A percentile compares a stretch with the other conserved stretches of the same genome.
Evolutionary conservation across 2,329 filamentous ascomycete species (phyloP).

Genomic region (Calonectria naviculata): DNA sequence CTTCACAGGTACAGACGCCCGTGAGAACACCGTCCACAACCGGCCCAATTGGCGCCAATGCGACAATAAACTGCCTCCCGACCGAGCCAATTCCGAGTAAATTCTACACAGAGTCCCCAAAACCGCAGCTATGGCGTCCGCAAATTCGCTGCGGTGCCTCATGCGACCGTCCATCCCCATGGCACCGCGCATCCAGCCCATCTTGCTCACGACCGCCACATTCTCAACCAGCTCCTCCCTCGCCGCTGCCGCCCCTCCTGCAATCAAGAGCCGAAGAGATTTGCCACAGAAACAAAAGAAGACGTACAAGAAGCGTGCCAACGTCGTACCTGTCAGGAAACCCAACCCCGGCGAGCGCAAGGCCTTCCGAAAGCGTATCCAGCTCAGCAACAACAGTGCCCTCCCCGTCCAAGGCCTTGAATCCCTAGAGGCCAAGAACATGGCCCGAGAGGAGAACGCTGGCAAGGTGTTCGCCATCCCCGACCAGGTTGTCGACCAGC

Average conservation of each 20-base stretch:
- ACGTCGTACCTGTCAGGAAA: conserved; percentile 60
- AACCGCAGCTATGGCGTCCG: conserved; percentile 50
- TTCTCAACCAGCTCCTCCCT: conserved; percentile 51
- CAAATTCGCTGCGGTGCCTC: conserved; percentile 56
- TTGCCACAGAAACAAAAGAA: conserved; percentile 53
- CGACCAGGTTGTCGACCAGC: conserved; percentile 77
- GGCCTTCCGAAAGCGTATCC: conserved; percentile 86
- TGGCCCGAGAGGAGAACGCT: conserved; percentile 64
- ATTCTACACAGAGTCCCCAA: not conserved
- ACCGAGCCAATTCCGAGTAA: conserved; percentile 16
- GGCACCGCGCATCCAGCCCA: conserved; percentile 47
- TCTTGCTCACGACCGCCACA: conserved; percentile 48
- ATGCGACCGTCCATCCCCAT: conserved; percentile 47
- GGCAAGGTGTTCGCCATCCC: conserved; percentile 79
- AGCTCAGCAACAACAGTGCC: conserved; percentile 95
- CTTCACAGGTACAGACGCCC: conserved; percentile 38
- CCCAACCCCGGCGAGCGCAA: conserved; percentile 85
- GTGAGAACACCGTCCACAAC: conserved; percentile 35
- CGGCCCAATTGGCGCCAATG: conserved; percentile 45
- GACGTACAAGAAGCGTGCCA: conserved; percentile 64
- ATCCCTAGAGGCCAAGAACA: conserved; percentile 66
- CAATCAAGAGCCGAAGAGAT: conserved; percentile 49
- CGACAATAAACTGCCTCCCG: conserved; percentile 31
- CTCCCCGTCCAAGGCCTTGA: conserved; percentile 77
- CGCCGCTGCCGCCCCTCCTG: conserved; percentile 42